phyloP scores from a whole-genome alignment of 2,329 filamentous ascomycete genomes.

The Sporothrix euskadiensis region DNA sequence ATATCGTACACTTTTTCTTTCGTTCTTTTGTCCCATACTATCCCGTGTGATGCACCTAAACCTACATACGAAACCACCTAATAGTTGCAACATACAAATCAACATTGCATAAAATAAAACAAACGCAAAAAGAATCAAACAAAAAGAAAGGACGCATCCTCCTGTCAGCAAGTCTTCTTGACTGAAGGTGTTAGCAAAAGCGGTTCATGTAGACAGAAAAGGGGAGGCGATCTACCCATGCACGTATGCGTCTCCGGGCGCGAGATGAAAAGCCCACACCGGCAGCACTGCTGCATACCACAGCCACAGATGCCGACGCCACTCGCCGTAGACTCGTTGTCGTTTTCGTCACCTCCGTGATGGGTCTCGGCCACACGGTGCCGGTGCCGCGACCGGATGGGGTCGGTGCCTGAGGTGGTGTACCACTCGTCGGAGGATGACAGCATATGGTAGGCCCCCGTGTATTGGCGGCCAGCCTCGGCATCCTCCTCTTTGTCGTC shows the following conservation, averaged over 20 bases:
- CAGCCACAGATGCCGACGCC: slow-evolving; percentile 20
- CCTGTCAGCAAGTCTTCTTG: neutral
- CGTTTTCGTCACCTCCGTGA: neutral
- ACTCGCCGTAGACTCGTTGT: neutral
- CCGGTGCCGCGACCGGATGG: slow-evolving; percentile 51
- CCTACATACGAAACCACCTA: neutral
- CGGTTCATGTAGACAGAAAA: too few relatives aligned
- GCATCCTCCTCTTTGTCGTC: neutral
- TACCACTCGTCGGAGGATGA: slow-evolving; percentile 26
- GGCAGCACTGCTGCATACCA: slow-evolving; percentile 29
- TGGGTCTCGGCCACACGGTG: slow-evolving; percentile 52
- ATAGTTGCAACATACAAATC: neutral
- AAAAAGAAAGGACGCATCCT: neutral
- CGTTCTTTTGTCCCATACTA: neutral
- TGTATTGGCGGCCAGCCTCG: neutral
- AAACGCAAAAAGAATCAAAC: neutral
- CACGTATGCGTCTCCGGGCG: slow-evolving; percentile 23
- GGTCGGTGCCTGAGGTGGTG: slow-evolving; percentile 45
- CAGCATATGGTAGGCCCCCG: neutral
- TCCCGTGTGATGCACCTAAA: neutral
- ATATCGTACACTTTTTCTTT: neutral
- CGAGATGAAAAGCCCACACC: slow-evolving; percentile 25
- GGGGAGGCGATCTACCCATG: neutral
- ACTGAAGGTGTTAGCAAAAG: neutral
- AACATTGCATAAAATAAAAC: neutral